Conservation (phyloP, 192 early-diverging fungal genomes). For the Chytriomyces hyalinus region DNA sequence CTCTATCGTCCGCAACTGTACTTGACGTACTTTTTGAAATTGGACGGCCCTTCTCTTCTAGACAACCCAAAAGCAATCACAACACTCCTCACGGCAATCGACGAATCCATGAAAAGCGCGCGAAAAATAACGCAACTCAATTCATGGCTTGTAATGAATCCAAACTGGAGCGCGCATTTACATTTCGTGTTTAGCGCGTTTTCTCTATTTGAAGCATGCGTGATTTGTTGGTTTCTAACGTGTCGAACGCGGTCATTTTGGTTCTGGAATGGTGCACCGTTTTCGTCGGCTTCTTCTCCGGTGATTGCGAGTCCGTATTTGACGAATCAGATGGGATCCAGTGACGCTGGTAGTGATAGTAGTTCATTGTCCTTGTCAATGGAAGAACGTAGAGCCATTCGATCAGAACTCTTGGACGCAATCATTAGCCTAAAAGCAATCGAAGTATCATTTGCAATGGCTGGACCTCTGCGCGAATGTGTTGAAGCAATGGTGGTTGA, state of each 20-base stretch:
- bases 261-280: background rate
- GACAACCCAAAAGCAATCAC: background rate
- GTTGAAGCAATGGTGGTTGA: constrained; percentile 1
- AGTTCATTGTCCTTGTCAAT: background rate
- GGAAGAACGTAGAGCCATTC: background rate
- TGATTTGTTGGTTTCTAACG: background rate
- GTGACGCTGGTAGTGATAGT: too few relatives aligned
- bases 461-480: background rate
- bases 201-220: background rate
- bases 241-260: background rate
- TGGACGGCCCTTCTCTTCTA: background rate
- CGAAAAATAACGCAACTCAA: background rate
- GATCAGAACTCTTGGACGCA: background rate
- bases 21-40: background rate
- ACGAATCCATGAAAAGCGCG: background rate
- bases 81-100: background rate
- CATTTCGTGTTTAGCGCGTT: background rate
- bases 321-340: too few relatives aligned
- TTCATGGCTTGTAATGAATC: background rate
- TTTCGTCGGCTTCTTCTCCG: too few relatives aligned
- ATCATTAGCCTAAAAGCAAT: background rate
- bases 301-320: too few relatives aligned
- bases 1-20: constrained; percentile 1
- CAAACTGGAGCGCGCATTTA: background rate
- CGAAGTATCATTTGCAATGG: background rate